Evolutionary conservation across 2,329 filamentous ascomycete species (phyloP), one percentile per base, ranked within the genome.

Genomic region (Nigrograna mackinnonii): DNA sequence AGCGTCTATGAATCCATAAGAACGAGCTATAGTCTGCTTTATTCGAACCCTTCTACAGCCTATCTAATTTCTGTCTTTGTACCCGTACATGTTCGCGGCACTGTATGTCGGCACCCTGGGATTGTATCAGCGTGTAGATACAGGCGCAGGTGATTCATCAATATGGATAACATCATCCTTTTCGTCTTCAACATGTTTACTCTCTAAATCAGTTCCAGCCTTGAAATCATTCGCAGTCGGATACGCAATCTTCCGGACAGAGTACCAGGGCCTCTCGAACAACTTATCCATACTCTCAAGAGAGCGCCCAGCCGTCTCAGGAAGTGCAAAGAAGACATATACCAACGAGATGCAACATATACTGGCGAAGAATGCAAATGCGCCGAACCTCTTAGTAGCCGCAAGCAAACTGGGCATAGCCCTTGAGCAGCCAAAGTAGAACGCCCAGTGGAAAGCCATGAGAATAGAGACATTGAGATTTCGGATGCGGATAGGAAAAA

Each of bases 391-490:
- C 3, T 67, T 38, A 0, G 63, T 68, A 0, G 63, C 63, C 2
- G 59, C 60, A 6, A 68, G 34, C 1, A 68, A 52, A 0, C 60
- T 64, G 2, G 63, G 66, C 63, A 68, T 68, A 1, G 66, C 61
- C 0, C 56, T 54, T 0, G 65, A 67, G 30, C 63, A 64, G 1
- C 62, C 64, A 32, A 67, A 68, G 39, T 68, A 67, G 18, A 62
- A 61, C 0, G 56, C 60, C 63, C 62, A 76, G 18, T 76, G 72
- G 20, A 74, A 67, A 13, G 67, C 69, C 71, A 75, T 75, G 3
- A 71, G 54, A 5, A 75, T 57, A 1, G 71, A 70, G 0, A 70
- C 64, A 9, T 67, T 68, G 17, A 73, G 54, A 1, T 69, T 68
- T 3, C 73, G 67, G 12, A 76, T 70, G 1, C 66, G 58, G 0